Conservation (phyloP, 2,329 filamentous ascomycete genomes). For the Diaporthe humulicola region DNA sequence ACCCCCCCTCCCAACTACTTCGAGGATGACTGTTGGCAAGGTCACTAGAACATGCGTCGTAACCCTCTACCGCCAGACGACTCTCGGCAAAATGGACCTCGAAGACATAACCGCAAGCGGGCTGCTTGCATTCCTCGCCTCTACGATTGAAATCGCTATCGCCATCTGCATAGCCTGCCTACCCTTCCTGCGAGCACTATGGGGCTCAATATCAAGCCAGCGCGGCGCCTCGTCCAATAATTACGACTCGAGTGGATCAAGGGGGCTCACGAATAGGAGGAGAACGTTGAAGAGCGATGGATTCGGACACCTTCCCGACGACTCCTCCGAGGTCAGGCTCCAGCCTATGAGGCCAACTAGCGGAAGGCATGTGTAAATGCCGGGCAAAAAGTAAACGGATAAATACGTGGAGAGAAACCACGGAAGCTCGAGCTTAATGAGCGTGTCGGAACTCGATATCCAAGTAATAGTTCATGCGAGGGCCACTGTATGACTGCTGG, state of each 20-base stretch:
- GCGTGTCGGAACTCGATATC: not conserved
- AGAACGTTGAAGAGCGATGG: not conserved
- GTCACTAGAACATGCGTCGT: conserved; percentile 1
- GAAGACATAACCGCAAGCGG: conserved; percentile 1
- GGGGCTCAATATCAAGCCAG: not conserved
- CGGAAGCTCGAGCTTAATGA: not conserved
- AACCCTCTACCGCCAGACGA: conserved; percentile 9
- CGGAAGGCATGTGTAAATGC: not conserved
- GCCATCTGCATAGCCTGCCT: conserved; percentile 15
- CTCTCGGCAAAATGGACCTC: not conserved
- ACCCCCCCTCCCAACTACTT: not conserved
- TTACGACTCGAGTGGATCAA: not conserved
- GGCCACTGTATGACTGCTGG: not conserved
- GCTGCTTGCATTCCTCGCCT: conserved; percentile 41
- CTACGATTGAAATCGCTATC: conserved; percentile 41
- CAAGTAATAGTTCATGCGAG: not conserved
- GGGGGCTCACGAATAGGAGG: not conserved
- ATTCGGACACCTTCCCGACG: conserved; percentile 2
- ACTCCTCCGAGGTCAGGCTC: conserved; percentile 9
- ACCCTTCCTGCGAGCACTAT: conserved; percentile 11
- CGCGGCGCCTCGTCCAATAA: not conserved
- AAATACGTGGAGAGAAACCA: not conserved
- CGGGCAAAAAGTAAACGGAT: not conserved
- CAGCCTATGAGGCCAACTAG: not conserved
- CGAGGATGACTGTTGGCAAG: not conserved